phyloP scores from a whole-genome alignment of 2,329 filamentous ascomycete genomes.

The Alternaria panax region DNA sequence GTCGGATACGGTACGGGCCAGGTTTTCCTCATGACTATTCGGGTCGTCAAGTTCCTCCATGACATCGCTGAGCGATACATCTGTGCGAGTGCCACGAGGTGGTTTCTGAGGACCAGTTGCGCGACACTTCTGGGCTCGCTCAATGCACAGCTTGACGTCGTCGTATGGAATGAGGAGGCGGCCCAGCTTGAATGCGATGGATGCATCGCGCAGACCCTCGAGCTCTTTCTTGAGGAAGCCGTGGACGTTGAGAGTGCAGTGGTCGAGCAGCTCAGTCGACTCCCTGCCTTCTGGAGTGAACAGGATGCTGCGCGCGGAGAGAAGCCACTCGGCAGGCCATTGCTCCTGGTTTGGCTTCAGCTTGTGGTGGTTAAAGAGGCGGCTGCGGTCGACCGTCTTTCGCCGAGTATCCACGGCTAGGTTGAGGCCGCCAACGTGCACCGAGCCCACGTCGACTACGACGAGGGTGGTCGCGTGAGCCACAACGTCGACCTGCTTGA shows the following conservation, averaged over 20 bases:
- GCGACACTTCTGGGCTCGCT: constrained; percentile 61
- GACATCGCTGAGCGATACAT: constrained; percentile 74
- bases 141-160: constrained; percentile 72
- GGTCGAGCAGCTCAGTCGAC: constrained; percentile 86
- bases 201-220: constrained; percentile 87
- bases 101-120: constrained; percentile 21
- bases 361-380: constrained; percentile 77
- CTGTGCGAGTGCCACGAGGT: constrained; percentile 49
- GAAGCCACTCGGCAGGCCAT: constrained; percentile 90
- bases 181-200: constrained; percentile 88
- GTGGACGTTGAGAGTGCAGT: constrained; percentile 87
- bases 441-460: constrained; percentile 79
- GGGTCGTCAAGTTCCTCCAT: constrained; percentile 75
- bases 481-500: constrained; percentile 87
- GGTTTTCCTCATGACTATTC: constrained; percentile 69
- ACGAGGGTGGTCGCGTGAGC: constrained; percentile 80
- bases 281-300: constrained; percentile 87
- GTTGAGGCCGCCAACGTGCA: constrained; percentile 85
- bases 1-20: constrained; percentile 86
- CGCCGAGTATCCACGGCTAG: constrained; percentile 88
- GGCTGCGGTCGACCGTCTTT: constrained; percentile 89
- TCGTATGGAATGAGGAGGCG: constrained; percentile 90
- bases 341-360: constrained; percentile 61
- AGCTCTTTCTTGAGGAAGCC: constrained; percentile 85
- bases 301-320: constrained; percentile 82